phyloP scores from a whole-genome alignment of 1,284 basidiomycete species.

The Sanghuangporus baumii region DNA sequence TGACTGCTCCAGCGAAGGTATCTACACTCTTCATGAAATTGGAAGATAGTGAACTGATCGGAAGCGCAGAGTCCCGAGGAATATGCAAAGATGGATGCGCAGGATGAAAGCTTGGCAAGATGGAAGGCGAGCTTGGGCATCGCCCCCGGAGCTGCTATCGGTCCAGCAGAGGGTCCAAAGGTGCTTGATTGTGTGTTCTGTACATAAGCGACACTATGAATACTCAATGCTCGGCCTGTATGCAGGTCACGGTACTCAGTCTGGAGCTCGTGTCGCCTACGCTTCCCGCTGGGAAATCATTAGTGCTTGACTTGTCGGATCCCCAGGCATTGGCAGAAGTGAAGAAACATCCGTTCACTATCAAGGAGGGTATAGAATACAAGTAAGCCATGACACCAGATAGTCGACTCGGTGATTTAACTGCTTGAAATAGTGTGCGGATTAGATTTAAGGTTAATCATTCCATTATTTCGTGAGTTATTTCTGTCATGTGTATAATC shows the following conservation, averaged over 20 bases:
- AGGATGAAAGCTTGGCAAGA: constrained; percentile 80
- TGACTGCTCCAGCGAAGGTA: constrained; percentile 8
- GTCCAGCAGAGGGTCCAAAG: constrained; percentile 53
- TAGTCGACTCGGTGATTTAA: background rate
- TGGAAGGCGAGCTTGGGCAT: constrained; percentile 92
- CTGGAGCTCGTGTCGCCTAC: constrained; percentile 68
- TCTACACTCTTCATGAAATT: background rate
- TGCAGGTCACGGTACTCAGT: constrained; percentile 60
- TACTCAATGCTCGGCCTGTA: background rate
- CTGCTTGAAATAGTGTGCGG: constrained; percentile 46
- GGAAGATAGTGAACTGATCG: constrained; percentile 23
- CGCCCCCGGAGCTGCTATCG: constrained; percentile 42
- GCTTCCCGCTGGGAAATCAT: constrained; percentile 56
- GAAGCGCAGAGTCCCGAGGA: constrained; percentile 58
- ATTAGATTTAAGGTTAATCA: constrained; percentile 81
- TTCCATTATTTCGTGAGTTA: constrained; percentile 72
- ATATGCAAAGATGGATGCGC: constrained; percentile 72
- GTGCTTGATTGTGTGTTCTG: constrained; percentile 29
- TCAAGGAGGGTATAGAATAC: constrained; percentile 85
- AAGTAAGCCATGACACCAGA: constrained; percentile 39
- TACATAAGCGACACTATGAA: constrained; percentile 1
- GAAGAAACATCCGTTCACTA: constrained; percentile 68
- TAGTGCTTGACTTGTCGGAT: constrained; percentile 53
- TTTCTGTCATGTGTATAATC: background rate
- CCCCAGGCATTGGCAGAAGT: constrained; percentile 39